Percentiles rank a stretch among this genome's conserved stretches.
Evolutionary conservation across 306 rosid genomes (phyloP).

Genomic region (Ceratonia siliqua): DNA sequence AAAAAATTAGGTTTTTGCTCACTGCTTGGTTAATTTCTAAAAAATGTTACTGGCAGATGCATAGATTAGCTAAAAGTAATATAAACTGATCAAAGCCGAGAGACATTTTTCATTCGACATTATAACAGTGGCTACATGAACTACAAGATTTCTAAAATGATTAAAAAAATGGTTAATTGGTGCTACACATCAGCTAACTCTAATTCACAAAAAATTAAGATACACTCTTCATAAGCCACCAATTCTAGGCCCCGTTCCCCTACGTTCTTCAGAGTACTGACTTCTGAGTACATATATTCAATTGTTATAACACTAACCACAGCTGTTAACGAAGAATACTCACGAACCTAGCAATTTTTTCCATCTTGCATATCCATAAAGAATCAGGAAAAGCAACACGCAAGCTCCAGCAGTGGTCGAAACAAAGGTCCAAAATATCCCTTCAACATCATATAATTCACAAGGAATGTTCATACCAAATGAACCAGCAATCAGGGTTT

Average conservation of each 20-base stretch:
- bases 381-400: conserved; percentile 57
- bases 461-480: conserved; percentile 97
- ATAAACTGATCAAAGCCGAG: background rate
- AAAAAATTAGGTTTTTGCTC: too few species aligned
- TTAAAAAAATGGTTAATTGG: background rate
- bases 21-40: too few species aligned
- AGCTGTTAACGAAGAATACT: conserved; percentile 22
- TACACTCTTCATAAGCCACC: background rate
- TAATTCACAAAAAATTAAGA: background rate
- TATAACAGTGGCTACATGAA: background rate
- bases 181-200: too few species aligned
- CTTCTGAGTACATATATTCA: background rate
- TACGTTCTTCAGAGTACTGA: background rate
- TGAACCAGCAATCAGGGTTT: conserved; percentile 60
- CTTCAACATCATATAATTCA: conserved; percentile 14
- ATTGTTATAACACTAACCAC: background rate
- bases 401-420: conserved; percentile 42
- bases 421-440: conserved; percentile 61
- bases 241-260: background rate
- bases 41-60: too few species aligned
- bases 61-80: too few species aligned
- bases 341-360: conserved; percentile 75
- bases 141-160: background rate
- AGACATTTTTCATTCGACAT: background rate
- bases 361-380: conserved; percentile 83